Conservation (phyloP, 2,329 filamentous ascomycete genomes). For the Talaromyces piceae region DNA sequence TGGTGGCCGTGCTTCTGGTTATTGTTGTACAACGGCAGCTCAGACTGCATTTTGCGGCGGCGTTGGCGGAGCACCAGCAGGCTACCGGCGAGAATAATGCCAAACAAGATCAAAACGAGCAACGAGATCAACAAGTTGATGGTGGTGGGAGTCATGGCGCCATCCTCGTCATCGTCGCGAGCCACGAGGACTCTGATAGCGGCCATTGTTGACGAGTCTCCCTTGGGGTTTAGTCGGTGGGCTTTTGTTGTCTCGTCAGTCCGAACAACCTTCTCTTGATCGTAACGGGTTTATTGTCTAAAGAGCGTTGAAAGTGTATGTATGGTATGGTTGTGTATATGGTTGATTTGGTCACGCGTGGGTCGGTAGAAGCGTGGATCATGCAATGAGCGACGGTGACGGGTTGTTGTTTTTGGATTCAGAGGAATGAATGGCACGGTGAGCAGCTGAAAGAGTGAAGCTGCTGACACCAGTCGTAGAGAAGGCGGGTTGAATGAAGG, state of each 20-base stretch:
- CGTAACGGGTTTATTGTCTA: not conserved
- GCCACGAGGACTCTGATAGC: constrained; percentile 41
- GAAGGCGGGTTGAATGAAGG: constrained; percentile 6
- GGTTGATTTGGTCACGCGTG: constrained; percentile 13
- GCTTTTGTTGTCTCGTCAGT: not conserved
- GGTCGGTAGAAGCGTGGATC: constrained; percentile 11
- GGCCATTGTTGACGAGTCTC: constrained; percentile 21
- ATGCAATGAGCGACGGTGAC: constrained; percentile 13
- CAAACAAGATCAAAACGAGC: constrained; percentile 68
- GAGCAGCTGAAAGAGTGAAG: constrained; percentile 60
- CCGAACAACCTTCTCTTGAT: not conserved
- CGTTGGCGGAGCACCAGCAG: constrained; percentile 68
- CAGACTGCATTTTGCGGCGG: constrained; percentile 45
- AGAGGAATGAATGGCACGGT: constrained; percentile 45
- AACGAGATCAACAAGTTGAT: constrained; percentile 73
- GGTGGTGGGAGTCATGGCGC: constrained; percentile 53
- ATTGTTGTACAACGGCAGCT: constrained; percentile 59
- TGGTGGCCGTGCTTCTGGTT: constrained; percentile 28
- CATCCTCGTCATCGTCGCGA: constrained; percentile 40
- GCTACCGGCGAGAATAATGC: constrained; percentile 57
- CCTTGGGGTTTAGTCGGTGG: not conserved
- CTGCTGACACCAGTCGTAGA: constrained; percentile 42
- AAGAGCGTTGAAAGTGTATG: too few relatives aligned
- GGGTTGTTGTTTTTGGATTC: constrained; percentile 4
- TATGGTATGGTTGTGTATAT: constrained; percentile 12